Evolutionary conservation across 2,329 filamentous ascomycete genomes (phyloP).

Genomic region (Exophiala sideris): DNA sequence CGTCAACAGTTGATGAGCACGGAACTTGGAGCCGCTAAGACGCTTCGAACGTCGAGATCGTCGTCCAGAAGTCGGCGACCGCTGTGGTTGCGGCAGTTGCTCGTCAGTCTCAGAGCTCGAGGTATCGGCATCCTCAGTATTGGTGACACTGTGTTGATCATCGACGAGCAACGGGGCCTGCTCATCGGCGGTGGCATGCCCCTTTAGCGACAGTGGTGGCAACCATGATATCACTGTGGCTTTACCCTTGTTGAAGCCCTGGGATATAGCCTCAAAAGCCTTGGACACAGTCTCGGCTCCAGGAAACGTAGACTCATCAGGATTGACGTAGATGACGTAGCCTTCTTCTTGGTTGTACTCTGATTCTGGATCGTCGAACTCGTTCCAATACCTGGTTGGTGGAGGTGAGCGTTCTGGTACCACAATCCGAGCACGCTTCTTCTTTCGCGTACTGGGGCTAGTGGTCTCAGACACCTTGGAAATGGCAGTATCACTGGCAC

Average conservation of each 20-base stretch:
- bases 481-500: not conserved
- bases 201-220: not conserved
- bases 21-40: not conserved
- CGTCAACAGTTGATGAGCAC: constrained; percentile 13
- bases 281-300: constrained; percentile 60
- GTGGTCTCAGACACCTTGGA: not conserved
- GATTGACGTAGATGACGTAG: constrained; percentile 73
- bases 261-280: constrained; percentile 50
- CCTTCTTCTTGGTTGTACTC: constrained; percentile 57
- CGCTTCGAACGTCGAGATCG: not conserved
- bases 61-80: not conserved
- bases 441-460: not conserved
- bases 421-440: constrained; percentile 23
- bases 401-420: constrained; percentile 26
- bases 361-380: constrained; percentile 74
- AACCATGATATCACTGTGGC: constrained; percentile 16
- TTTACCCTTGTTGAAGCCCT: constrained; percentile 51
- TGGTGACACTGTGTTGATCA: not conserved
- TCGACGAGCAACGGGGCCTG: constrained; percentile 10
- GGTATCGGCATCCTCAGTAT: constrained; percentile 16
- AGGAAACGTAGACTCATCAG: constrained; percentile 62
- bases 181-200: not conserved
- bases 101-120: constrained; percentile 23
- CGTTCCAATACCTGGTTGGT: constrained; percentile 67
- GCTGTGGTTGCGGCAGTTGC: constrained; percentile 1